A percentile compares a stretch with the other conserved stretches of the same genome.
These are phyloP conservation scores for Papilionanthe hybrid DNA, from an alignment of 116 monocot species.

Conservation along the genomic window DNA sequence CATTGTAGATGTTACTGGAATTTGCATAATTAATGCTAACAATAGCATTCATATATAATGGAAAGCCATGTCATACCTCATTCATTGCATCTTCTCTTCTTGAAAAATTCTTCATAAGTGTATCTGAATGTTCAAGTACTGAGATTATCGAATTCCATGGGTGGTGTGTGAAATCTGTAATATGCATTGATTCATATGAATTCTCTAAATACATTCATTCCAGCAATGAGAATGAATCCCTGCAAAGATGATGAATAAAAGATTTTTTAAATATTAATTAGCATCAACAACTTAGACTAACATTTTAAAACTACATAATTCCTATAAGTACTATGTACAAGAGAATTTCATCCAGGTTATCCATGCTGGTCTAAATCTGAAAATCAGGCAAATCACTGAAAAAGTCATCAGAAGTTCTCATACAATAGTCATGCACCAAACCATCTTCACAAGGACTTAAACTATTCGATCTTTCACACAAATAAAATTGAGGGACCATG, in stretches of 20 bases:
- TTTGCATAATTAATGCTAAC: neutral
- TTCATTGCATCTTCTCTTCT: neutral
- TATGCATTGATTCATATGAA: constrained; percentile 10
- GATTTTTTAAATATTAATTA: neutral
- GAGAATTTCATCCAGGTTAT: constrained; percentile 34
- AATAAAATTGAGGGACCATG: neutral
- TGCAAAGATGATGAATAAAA: constrained; percentile 13
- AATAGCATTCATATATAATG: neutral
- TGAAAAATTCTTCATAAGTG: neutral
- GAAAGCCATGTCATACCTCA: constrained; percentile 10
- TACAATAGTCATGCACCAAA: neutral
- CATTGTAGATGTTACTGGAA: neutral
- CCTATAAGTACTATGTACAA: constrained; percentile 27
- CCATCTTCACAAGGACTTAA: constrained; percentile 8
- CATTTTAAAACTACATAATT: constrained; percentile 13
- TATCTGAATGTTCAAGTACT: constrained; percentile 18
- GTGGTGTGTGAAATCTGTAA: constrained; percentile 10
- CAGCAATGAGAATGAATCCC: constrained; percentile 24
- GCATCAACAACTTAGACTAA: neutral
- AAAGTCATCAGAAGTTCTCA: constrained; percentile 14
- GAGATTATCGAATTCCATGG: constrained; percentile 19
- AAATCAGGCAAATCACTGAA: constrained; percentile 15
- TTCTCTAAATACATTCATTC: constrained; percentile 11
- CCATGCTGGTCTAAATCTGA: constrained; percentile 17
- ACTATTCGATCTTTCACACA: constrained; percentile 11